Conservation (phyloP, 306 rosid species). For the peach (Prunus persica) region Prunus_persica_NCBIv2 NC_034016.1:16472501-16473000, state of each 20-base stretch:
- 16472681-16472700: constrained; percentile 15
- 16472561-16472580: background rate
- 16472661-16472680: background rate
- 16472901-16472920: constrained; percentile 94
- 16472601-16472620: background rate
- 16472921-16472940: constrained; percentile 98
- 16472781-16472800: constrained; percentile 98
- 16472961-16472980: constrained; percentile 98
- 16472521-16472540: background rate
- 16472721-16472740: constrained; percentile 99
- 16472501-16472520: background rate
- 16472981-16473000: constrained; percentile 66
- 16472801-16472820: constrained; percentile 98
- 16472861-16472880: constrained; percentile 97
- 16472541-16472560: background rate
- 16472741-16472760: constrained; percentile 97
- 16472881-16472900: constrained; percentile 88
- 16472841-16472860: constrained; percentile 92
- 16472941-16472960: constrained; percentile 95
- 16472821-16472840: constrained; percentile 99
- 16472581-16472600: background rate
- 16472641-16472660: background rate
- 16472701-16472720: constrained; percentile 64
- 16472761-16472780: constrained; percentile 88
- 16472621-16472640: background rate